Evolutionary conservation across 2,329 filamentous ascomycete species (phyloP), one percentile per base, ranked within the genome.

Genomic region (Epichloe brachyelytri): DNA sequence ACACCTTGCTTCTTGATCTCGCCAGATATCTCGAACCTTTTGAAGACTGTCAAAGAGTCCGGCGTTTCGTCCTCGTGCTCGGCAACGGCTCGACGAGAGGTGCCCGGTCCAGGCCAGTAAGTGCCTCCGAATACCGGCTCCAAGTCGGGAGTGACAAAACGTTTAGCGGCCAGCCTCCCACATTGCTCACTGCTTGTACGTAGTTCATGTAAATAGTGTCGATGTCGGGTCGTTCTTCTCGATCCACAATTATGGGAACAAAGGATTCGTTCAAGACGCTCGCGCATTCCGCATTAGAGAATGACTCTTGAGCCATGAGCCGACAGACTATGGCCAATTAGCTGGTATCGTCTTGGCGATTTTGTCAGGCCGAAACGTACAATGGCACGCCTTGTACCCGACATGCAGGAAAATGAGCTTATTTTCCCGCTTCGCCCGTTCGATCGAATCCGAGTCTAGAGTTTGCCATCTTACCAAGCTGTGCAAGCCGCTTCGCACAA

Each of bases 141-240:
- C 26, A 97, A 77, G 58, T 95, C 84, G 0, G 93, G 89, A 0
- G 93, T 98, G 33, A 97, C 77, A 64, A 98, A n/a, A 95, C 83
- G 62, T 96, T 97, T 54, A 97, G 71, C 1, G 93, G 93, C 90
- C 93, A 97, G 39, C 93, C 93, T 10, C 89, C 91, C 2, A 80
- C 84, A 19, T 86, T 89, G 53, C 86, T 95, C 11, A 93, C 91
- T 1, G 91, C 91, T 65, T 96, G 89, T 40, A 95, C 85, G 66
- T 95, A 98, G 71, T 95, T 95, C 88, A 96, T 96, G 67, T 97
- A 97, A 57, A 97, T 90, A 55, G 86, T 83, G 63, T 98, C 93
- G 56, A 97, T 82, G 63, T 97, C 90, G 8, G 91, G 91, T 26
- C 91, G 82, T 68, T 95, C 88, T 68, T 98, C 93, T 54, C 90